Evolutionary conservation across 2,329 filamentous ascomycete genomes (phyloP), one percentile per base, ranked within the genome.

Genomic region (Aspergillus phoenicis): DNA sequence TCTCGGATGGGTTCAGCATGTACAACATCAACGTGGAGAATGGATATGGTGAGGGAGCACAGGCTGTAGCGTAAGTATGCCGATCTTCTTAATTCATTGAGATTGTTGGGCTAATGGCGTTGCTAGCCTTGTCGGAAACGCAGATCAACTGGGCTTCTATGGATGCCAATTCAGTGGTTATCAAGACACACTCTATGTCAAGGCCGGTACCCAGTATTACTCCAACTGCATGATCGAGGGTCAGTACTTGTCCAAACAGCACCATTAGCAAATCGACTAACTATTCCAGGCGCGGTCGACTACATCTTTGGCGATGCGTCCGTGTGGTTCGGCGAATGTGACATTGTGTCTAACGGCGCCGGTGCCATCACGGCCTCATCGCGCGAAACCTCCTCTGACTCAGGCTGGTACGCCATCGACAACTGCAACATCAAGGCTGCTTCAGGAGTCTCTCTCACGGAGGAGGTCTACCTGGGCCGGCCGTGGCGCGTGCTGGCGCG

Each of bases 11-110:
- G 22, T 71, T 77, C 39, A 69, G 64, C 22, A 67, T 77, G 65
- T 75, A 77, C 38, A 77, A 76, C 28, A 68, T 77, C 59, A 74
- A 77, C 36, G 69, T 76, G 13, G 67, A 57, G n/a, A 77, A 77
- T 60, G 70, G 70, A 3, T 76, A 71, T 51, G 74, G 75, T 1
- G 59, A 71, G 22, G 73, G 75, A 4, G 60, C 69, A 2, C 73
- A 77, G 51, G 74, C 74, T 26, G 73, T 76, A 15, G 73, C 74
- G 70, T 73, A 58, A n/a, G 17, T 20, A 36, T 36, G 4, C 11
- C 11, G 33, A 13, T 11, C 5, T 36, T 6, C 5, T 5, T 2
- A 1, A 15, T 4, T 13, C 10, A 13, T 2, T 5, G 13, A 36
- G 33, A 36, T 10, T 15, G 11, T 10, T 36, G 2, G 33, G 4